Base-by-base conservation (phyloP, 2,329 filamentous ascomycete genomes). In the Colletotrichum simmondsii region DNA sequence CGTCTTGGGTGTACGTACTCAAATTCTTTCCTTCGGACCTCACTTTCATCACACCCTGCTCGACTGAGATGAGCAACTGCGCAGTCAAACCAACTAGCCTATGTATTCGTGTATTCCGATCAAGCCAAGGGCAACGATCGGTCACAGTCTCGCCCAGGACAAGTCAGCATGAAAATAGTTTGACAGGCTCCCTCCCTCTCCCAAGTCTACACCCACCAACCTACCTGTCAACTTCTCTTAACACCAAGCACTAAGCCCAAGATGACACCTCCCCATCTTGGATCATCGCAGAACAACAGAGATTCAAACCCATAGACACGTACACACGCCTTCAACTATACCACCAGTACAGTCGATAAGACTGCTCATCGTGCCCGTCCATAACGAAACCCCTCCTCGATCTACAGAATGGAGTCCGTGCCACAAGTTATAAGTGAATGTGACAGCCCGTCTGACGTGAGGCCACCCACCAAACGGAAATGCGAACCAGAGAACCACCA, bases 401-500 rank as follows among this genome's bases (percentile, higher is more conserved):
- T 35, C 60, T 35, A 35, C 12, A n/a, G 12, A 4, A 42, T 16
- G 6, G 5, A 54, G 32, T 19, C 65, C 26, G 6, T 49, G 28
- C 11, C 22, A 12, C 5, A 24, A 19, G n/a, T 2, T 16, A 24
- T 24, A 22, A 37, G 57, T 35, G 28, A 56, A 56, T 42, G 30
- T 68, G 49, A 58, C 57, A 68, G 35, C 22, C 35, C 26, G 37
- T 52, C 19, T 42, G 42, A 58, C 52, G n/a, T 53, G 52, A 58
- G 46, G 64, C 26, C 35, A 56, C 52, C 53, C 16, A 24, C 35
- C 35, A 52, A 35, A 46, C 57, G 14, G 32, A 35, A 30, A 35
- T 42, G n/a, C 11, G 12, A 37, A 32, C 19, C 6, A 16, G 35
- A 19, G 32, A n/a, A 26, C 1, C n/a, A 53, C 14, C 22, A 37